These are phyloP conservation scores for Rhizophlyctis rosea DNA, from an alignment of 192 early-diverging fungal genomes.

Conservation along the genomic window DNA sequence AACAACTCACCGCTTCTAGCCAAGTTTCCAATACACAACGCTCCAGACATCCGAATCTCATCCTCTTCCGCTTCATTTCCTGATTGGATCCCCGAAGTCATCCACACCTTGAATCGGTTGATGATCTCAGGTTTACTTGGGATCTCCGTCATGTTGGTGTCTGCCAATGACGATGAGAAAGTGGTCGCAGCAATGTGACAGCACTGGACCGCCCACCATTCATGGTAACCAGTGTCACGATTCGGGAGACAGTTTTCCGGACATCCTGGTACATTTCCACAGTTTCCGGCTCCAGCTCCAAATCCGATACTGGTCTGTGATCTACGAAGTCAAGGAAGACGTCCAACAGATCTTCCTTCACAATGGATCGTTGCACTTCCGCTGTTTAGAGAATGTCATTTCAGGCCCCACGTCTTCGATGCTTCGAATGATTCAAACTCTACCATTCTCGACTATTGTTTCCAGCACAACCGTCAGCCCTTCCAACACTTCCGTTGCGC, in stretches of 20 bases:
- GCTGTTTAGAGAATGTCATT: conserved; percentile 21
- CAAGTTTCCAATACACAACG: conserved; percentile 52
- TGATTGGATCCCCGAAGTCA: conserved; percentile 29
- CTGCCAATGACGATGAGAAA: conserved; percentile 7
- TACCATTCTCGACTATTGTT: conserved; percentile 45
- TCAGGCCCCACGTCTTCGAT: background rate
- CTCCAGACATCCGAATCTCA: conserved; percentile 53
- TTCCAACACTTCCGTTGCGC: conserved; percentile 44
- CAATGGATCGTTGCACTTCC: conserved; percentile 37
- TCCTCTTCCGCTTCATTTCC: conserved; percentile 35
- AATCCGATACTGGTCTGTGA: conserved; percentile 20
- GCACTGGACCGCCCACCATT: too few relatives aligned
- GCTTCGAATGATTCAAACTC: background rate
- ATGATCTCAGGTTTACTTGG: conserved; percentile 30
- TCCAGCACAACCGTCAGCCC: conserved; percentile 41
- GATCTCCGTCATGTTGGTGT: conserved; percentile 46
- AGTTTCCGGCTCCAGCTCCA: background rate
- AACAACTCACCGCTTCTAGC: conserved; percentile 45
- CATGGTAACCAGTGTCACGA: conserved; percentile 49
- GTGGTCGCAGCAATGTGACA: conserved; percentile 6
- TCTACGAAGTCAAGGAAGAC: conserved; percentile 49
- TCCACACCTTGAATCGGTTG: conserved; percentile 43
- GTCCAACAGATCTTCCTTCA: conserved; percentile 29
- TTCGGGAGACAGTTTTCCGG: conserved; percentile 40
- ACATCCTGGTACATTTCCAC: conserved; percentile 40